Conservation (phyloP, 1,139 yeast genomes). For the Saccharomyces hybrid region DNA sequence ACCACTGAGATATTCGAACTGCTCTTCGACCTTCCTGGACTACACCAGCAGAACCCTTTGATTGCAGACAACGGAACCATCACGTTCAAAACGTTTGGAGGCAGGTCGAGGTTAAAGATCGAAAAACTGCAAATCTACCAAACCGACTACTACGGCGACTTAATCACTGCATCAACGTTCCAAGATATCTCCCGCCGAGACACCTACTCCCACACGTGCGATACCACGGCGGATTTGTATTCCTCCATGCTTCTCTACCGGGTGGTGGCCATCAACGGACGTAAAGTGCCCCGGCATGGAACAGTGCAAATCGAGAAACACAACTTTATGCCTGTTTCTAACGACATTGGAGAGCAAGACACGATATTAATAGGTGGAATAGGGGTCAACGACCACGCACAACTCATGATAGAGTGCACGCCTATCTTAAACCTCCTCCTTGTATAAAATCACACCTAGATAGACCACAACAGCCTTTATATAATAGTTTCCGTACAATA, state of each 20-base stretch:
- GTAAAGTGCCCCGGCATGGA: constrained; percentile 11
- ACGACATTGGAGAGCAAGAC: background rate
- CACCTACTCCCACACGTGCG: constrained; percentile 3
- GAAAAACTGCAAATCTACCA: constrained; percentile 17
- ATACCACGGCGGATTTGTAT: constrained; percentile 1
- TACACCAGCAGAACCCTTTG: constrained; percentile 5
- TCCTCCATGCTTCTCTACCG: constrained; percentile 12
- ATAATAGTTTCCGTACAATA: too few relatives aligned
- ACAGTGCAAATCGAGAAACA: constrained; percentile 10
- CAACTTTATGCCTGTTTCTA: constrained; percentile 5
- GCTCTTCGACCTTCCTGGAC: constrained; percentile 12
- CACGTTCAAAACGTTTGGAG: constrained; percentile 11
- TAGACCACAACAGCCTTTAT: too few relatives aligned
- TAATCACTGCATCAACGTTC: constrained; percentile 7
- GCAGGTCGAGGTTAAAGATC: constrained; percentile 17
- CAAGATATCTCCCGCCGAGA: constrained; percentile 7
- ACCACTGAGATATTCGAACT: constrained; percentile 21
- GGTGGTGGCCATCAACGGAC: constrained; percentile 19
- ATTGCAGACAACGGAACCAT: constrained; percentile 9
- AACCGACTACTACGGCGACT: constrained; percentile 18
- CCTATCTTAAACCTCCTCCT: too few relatives aligned
- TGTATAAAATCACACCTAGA: too few relatives aligned
- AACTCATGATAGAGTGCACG: constrained; percentile 17
- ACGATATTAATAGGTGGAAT: constrained; percentile 4
- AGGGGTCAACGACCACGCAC: constrained; percentile 18